Evolutionary conservation across 331 rosid species (phyloP).

Genomic region (Stylosanthes scabra): DNA sequence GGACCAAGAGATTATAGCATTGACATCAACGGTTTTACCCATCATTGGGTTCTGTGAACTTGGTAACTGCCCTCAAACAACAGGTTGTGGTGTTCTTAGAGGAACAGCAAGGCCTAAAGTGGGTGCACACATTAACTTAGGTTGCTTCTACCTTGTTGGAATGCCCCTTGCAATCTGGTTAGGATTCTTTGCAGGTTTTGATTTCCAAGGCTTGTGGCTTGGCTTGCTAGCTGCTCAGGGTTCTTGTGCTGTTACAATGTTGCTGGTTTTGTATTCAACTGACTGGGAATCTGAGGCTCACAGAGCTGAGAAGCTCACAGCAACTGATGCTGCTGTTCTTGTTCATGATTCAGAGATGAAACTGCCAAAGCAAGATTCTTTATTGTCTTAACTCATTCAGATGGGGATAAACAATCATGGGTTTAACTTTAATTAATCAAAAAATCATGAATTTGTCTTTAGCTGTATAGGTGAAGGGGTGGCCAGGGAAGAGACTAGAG

Average conservation of each 20-base stretch:
- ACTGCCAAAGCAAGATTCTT: slow-evolving; percentile 41
- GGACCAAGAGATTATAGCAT: slow-evolving; percentile 64
- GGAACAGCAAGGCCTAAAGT: slow-evolving; percentile 93
- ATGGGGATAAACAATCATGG: no score
- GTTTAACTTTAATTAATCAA: slow-evolving; percentile 50
- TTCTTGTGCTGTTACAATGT: slow-evolving; percentile 80
- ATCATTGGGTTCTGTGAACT: slow-evolving; percentile 92
- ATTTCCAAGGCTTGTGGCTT: slow-evolving; percentile 85
- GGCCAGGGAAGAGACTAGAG: not conserved
- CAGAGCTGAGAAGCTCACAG: slow-evolving; percentile 71
- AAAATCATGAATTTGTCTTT: slow-evolving; percentile 35
- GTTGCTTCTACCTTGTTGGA: slow-evolving; percentile 89
- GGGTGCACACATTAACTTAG: slow-evolving; percentile 84
- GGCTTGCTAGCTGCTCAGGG: slow-evolving; percentile 89
- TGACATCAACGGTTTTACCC: slow-evolving; percentile 81
- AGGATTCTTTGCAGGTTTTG: slow-evolving; percentile 68
- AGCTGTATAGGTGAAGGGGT: slow-evolving; percentile 15
- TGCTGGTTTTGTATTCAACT: slow-evolving; percentile 67
- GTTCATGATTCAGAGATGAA: slow-evolving; percentile 42
- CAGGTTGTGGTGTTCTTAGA: slow-evolving; percentile 94
- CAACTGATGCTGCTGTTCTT: slow-evolving; percentile 31
- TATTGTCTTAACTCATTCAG: slow-evolving; percentile 34
- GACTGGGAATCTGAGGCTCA: slow-evolving; percentile 77
- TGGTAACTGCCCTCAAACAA: slow-evolving; percentile 95
- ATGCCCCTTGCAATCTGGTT: slow-evolving; percentile 85